phyloP scores from a whole-genome alignment of 441 rosid species.

The Syzygium syzygioides region DNA sequence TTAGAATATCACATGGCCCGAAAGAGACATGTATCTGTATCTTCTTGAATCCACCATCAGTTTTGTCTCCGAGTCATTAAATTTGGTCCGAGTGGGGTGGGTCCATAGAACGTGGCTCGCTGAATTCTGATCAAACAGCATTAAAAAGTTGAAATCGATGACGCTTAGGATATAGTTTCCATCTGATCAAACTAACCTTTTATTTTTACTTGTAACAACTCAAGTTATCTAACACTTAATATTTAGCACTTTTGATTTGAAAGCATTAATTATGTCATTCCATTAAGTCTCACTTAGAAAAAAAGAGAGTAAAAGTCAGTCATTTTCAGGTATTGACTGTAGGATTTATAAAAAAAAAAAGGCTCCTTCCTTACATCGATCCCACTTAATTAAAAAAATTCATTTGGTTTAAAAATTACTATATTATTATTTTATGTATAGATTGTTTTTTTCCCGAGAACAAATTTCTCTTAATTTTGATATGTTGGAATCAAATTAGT shows the following conservation, averaged over 20 bases:
- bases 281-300: background rate
- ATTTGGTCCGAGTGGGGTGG: background rate
- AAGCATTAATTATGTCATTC: background rate
- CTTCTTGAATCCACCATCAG: background rate
- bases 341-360: background rate
- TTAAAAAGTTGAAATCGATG: background rate
- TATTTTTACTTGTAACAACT: background rate
- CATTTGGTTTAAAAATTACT: background rate
- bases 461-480: background rate
- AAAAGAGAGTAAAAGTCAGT: background rate
- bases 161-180: background rate
- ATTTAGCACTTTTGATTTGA: background rate
- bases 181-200: background rate
- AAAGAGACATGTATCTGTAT: background rate
- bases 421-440: background rate
- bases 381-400: background rate
- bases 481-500: background rate
- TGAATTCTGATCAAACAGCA: background rate
- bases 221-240: background rate
- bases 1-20: background rate
- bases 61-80: background rate
- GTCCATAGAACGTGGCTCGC: background rate
- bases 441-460: background rate
- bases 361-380: background rate
- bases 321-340: background rate